These are phyloP conservation scores for Pyrenopolyporus hunteri DNA, from an alignment of 495 filamentous ascomycete species.

Conservation along the genomic window DNA sequence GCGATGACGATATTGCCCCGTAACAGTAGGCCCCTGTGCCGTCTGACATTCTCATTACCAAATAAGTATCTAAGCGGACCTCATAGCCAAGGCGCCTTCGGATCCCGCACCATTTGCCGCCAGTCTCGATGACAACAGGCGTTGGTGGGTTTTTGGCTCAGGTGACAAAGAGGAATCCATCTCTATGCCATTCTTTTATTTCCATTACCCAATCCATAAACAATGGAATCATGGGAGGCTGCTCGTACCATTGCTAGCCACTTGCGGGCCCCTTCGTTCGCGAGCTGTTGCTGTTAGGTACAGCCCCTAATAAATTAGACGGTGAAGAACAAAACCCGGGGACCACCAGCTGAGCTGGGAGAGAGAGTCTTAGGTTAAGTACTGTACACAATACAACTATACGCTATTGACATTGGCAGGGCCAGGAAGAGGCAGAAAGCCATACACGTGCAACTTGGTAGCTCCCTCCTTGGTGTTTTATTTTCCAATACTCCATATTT, in stretches of 20 bases:
- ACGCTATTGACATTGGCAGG: constrained; percentile 27
- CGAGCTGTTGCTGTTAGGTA: constrained; percentile 16
- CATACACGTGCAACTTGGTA: constrained; percentile 26
- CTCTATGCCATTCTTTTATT: constrained; percentile 41
- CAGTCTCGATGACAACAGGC: constrained; percentile 37
- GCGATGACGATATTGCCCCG: constrained; percentile 37
- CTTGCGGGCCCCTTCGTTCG: constrained; percentile 17
- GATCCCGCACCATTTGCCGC: constrained; percentile 30
- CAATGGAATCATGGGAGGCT: constrained; percentile 39
- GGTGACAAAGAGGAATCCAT: constrained; percentile 46
- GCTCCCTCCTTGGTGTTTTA: constrained; percentile 33
- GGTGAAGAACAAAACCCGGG: constrained; percentile 26
- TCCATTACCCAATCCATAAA: constrained; percentile 49
- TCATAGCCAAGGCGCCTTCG: constrained; percentile 27
- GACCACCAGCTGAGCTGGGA: not conserved
- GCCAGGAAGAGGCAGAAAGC: constrained; percentile 9
- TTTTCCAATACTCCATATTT: constrained; percentile 25
- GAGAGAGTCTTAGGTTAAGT: too few species aligned
- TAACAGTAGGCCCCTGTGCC: constrained; percentile 27
- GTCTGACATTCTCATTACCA: constrained; percentile 42
- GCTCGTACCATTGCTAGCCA: constrained; percentile 29
- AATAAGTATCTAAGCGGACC: constrained; percentile 41
- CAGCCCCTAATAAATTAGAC: constrained; percentile 32
- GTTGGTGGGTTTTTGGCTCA: constrained; percentile 44
- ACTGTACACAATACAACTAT: too few species aligned